Evolutionary conservation across 306 rosid genomes (phyloP).

Genomic region (Prunus campanulata): DNA sequence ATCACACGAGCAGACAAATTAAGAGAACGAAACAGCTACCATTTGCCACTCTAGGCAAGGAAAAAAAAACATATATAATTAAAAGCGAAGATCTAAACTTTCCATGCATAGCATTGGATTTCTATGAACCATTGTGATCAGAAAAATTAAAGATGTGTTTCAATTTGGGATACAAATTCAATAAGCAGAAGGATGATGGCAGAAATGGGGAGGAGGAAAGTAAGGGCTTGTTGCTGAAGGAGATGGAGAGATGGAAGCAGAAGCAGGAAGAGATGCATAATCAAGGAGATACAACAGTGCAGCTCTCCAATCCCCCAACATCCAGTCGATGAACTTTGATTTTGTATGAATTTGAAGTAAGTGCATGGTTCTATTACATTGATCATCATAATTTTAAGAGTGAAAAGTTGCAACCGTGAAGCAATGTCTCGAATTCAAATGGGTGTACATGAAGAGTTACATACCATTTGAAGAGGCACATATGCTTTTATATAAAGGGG

Average conservation of each 20-base stretch:
- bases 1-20: background rate
- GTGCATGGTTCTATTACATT: too few relatives aligned
- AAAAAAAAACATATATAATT: too few relatives aligned
- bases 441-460: too few relatives aligned
- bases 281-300: background rate
- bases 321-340: too few relatives aligned
- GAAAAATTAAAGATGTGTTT: conserved; percentile 4
- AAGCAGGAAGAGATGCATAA: conserved; percentile 2
- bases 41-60: background rate
- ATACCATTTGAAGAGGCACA: too few relatives aligned
- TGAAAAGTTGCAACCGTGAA: too few relatives aligned
- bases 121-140: background rate
- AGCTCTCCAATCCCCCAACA: background rate
- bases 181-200: background rate
- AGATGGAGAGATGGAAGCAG: background rate
- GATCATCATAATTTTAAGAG: too few relatives aligned
- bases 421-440: too few relatives aligned
- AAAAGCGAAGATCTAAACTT: too few relatives aligned
- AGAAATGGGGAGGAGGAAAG: background rate
- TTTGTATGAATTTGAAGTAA: too few relatives aligned
- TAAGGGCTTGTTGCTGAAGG: background rate
- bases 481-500: too few relatives aligned
- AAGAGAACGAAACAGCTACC: background rate
- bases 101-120: background rate
- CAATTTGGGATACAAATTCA: conserved; percentile 11